phyloP scores from a whole-genome alignment of 1,284 basidiomycete species.

The Mycena citricolor region DNA sequence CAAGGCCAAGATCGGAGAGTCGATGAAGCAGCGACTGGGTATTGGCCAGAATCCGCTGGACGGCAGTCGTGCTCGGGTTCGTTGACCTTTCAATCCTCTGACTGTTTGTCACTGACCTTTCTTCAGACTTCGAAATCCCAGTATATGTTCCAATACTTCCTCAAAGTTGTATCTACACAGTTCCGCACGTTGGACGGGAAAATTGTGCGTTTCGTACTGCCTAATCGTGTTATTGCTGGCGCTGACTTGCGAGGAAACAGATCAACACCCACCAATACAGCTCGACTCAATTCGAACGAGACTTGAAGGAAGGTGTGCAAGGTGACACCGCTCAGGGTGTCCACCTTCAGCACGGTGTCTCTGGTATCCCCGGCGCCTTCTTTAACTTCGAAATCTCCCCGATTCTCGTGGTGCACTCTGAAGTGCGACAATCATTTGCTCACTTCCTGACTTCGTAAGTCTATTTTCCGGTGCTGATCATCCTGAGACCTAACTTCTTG shows the following conservation, averaged over 20 bases:
- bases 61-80: slow-evolving; percentile 57
- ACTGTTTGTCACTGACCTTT: slow-evolving; percentile 12
- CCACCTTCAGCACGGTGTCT: slow-evolving; percentile 77
- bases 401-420: slow-evolving; percentile 88
- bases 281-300: slow-evolving; percentile 94
- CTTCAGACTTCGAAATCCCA: slow-evolving; percentile 63
- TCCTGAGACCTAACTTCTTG: slow-evolving; percentile 6
- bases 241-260: slow-evolving; percentile 33
- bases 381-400: slow-evolving; percentile 99
- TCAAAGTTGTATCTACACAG: slow-evolving; percentile 94
- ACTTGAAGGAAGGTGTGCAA: slow-evolving; percentile 62
- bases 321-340: slow-evolving; percentile 72
- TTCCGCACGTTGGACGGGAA: slow-evolving; percentile 82
- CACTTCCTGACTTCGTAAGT: slow-evolving; percentile 96
- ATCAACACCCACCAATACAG: slow-evolving; percentile 90
- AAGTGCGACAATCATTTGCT: slow-evolving; percentile 90
- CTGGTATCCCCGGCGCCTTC: slow-evolving; percentile 83
- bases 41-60: slow-evolving; percentile 82
- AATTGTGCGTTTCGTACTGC: slow-evolving; percentile 44
- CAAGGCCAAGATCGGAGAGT: slow-evolving; percentile 60
- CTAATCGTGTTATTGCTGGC: slow-evolving; percentile 9
- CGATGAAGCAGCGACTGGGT: slow-evolving; percentile 77
- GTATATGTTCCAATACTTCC: slow-evolving; percentile 97
- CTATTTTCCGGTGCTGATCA: slow-evolving; percentile 3
- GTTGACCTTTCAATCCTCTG: slow-evolving; percentile 5